Percentiles rank a stretch among this genome's conserved stretches.
Conservation (phyloP, 2,329 filamentous ascomycete genomes). For the Cladosporium cucumerinum region DNA sequence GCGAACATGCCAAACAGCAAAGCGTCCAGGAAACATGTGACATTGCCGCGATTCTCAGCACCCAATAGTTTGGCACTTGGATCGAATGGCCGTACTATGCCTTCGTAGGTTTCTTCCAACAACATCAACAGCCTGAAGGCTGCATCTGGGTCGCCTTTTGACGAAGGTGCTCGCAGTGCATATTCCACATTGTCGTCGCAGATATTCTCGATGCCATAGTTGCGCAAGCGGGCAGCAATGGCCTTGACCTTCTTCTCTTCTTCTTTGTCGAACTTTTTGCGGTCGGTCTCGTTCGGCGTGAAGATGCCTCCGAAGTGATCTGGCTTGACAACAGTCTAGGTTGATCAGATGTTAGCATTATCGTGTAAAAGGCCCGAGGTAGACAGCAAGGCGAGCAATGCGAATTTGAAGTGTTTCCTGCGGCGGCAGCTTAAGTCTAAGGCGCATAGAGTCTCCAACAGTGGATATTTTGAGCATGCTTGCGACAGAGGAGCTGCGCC, state of each 20-base stretch:
- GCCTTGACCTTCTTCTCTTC: slow-evolving; percentile 55
- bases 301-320: slow-evolving; percentile 65
- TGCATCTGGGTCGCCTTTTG: slow-evolving; percentile 67
- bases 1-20: slow-evolving; percentile 95
- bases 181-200: slow-evolving; percentile 61
- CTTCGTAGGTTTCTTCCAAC: slow-evolving; percentile 76
- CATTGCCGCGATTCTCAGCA: slow-evolving; percentile 77
- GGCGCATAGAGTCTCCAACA: not conserved
- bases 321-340: slow-evolving; percentile 31
- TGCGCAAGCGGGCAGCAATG: slow-evolving; percentile 51
- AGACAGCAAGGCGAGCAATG: slow-evolving; percentile 6
- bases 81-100: slow-evolving; percentile 72
- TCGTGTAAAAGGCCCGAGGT: not conserved
- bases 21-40: slow-evolving; percentile 93
- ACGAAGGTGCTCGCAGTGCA: slow-evolving; percentile 60
- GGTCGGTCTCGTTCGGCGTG: slow-evolving; percentile 51
- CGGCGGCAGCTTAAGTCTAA: not conserved
- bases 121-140: slow-evolving; percentile 74
- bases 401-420: not conserved
- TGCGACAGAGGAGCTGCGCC: not conserved
- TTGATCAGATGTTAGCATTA: not conserved
- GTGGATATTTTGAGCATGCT: slow-evolving; percentile 7
- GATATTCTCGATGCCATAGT: slow-evolving; percentile 54
- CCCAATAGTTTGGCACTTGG: slow-evolving; percentile 71
- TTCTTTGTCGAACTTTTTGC: slow-evolving; percentile 56